Percentiles rank a stretch among this genome's conserved stretches.
Conservation (phyloP, 2,329 filamentous ascomycete species). For the Hypoxylon sp. region DNA sequence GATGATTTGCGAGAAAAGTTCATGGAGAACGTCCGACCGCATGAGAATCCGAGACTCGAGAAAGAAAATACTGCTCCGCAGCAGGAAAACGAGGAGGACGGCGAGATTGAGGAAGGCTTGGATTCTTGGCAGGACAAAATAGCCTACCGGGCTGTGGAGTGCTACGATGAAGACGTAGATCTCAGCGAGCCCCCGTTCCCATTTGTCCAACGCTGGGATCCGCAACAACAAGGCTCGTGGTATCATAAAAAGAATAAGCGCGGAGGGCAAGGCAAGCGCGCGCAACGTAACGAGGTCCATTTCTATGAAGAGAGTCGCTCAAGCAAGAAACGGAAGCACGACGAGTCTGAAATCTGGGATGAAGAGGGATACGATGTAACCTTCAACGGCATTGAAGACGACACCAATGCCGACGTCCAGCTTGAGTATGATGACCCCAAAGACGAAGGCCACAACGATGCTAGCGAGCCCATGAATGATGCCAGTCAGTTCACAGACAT, state of each 20-base stretch:
- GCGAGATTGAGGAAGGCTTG: conserved; percentile 53
- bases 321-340: conserved; percentile 60
- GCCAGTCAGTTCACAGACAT: conserved; percentile 57
- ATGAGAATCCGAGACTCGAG: conserved; percentile 49
- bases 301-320: conserved; percentile 49
- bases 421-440: conserved; percentile 56
- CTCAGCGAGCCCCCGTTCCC: conserved; percentile 86
- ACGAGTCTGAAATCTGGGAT: conserved; percentile 49
- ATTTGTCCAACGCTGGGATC: conserved; percentile 89
- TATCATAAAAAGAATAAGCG: conserved; percentile 52
- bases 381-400: conserved; percentile 47
- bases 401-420: conserved; percentile 43
- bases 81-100: conserved; percentile 29
- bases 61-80: conserved; percentile 36
- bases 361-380: conserved; percentile 45
- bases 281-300: conserved; percentile 52
- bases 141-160: conserved; percentile 82
- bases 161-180: conserved; percentile 72
- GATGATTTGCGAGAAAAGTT: conserved; percentile 67
- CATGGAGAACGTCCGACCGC: conserved; percentile 60
- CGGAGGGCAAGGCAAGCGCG: conserved; percentile 60
- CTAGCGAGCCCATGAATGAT: conserved; percentile 38
- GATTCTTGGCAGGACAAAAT: conserved; percentile 80
- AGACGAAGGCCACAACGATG: conserved; percentile 43
- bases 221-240: conserved; percentile 66